Percentiles rank a stretch among this genome's conserved stretches.
phyloP scores from a whole-genome alignment of 495 filamentous ascomycete genomes.

The Mycothermus thermophilus region DNA sequence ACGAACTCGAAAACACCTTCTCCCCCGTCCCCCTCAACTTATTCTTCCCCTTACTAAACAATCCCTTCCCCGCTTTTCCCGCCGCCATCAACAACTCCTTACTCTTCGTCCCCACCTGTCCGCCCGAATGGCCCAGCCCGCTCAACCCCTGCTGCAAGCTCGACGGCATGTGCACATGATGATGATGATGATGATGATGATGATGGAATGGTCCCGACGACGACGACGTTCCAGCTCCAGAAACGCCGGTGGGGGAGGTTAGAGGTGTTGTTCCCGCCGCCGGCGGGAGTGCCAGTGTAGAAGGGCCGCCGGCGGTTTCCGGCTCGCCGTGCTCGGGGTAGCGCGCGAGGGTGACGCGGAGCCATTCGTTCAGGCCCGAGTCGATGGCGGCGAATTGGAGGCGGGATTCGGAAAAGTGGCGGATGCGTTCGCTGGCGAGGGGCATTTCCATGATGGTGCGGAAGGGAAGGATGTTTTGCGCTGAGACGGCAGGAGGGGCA shows the following conservation, averaged over 20 bases:
- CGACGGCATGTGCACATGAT: conserved; percentile 19
- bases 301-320: no score
- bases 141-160: conserved; percentile 12
- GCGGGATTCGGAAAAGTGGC: conserved; percentile 53
- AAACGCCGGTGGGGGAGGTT: conserved; percentile 17
- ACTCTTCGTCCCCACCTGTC: conserved; percentile 55
- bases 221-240: conserved; percentile 8
- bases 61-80: conserved; percentile 69
- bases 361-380: conserved; percentile 63
- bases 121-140: conserved; percentile 24
- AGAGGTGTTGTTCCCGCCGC: no score
- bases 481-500: no score
- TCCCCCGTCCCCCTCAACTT: conserved; percentile 58
- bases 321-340: conserved; percentile 25
- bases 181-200: not conserved
- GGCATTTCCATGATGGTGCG: conserved; percentile 57
- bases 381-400: conserved; percentile 56
- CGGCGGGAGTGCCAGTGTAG: no score
- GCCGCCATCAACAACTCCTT: conserved; percentile 78
- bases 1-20: no score
- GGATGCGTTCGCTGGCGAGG: conserved; percentile 47
- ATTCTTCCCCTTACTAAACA: conserved; percentile 76
- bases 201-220: not conserved
- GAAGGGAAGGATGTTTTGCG: conserved; percentile 46
- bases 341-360: conserved; percentile 31